These are phyloP conservation scores for Capronia coronata DNA, from an alignment of 2,329 filamentous ascomycete species.

Conservation along the genomic window DNA sequence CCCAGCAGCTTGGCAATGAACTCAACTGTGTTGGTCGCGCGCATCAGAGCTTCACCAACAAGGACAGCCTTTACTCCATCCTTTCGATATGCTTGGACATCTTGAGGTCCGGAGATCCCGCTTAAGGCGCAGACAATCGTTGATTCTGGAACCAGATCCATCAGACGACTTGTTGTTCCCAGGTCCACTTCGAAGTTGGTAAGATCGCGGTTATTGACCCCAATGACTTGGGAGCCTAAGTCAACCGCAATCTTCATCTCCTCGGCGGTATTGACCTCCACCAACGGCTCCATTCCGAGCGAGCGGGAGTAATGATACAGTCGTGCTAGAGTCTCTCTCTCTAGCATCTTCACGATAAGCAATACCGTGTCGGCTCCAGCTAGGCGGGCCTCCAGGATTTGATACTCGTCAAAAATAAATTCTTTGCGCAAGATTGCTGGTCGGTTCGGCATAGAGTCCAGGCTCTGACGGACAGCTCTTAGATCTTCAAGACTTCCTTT, in stretches of 20 bases:
- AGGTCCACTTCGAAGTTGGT: slow-evolving; percentile 96
- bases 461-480: slow-evolving; percentile 73
- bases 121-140: slow-evolving; percentile 91
- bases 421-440: slow-evolving; percentile 92
- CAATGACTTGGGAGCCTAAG: slow-evolving; percentile 83
- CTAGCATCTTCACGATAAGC: slow-evolving; percentile 97
- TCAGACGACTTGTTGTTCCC: slow-evolving; percentile 79
- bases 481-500: slow-evolving; percentile 96
- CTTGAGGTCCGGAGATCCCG: slow-evolving; percentile 81
- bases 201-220: slow-evolving; percentile 95
- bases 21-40: slow-evolving; percentile 68
- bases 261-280: slow-evolving; percentile 89
- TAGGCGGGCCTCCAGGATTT: slow-evolving; percentile 88
- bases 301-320: slow-evolving; percentile 85
- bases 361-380: slow-evolving; percentile 92
- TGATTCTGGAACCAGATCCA: slow-evolving; percentile 75
- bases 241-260: slow-evolving; percentile 86
- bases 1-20: slow-evolving; percentile 84
- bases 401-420: slow-evolving; percentile 96
- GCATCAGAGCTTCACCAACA: slow-evolving; percentile 94
- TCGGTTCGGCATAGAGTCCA: slow-evolving; percentile 86
- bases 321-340: slow-evolving; percentile 62
- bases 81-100: slow-evolving; percentile 79
- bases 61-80: slow-evolving; percentile 90
- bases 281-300: slow-evolving; percentile 92